Percentiles rank a stretch among this genome's conserved stretches.
Conservation (phyloP, 1,139 yeast genomes). For the Candida labiduridarum region DNA sequence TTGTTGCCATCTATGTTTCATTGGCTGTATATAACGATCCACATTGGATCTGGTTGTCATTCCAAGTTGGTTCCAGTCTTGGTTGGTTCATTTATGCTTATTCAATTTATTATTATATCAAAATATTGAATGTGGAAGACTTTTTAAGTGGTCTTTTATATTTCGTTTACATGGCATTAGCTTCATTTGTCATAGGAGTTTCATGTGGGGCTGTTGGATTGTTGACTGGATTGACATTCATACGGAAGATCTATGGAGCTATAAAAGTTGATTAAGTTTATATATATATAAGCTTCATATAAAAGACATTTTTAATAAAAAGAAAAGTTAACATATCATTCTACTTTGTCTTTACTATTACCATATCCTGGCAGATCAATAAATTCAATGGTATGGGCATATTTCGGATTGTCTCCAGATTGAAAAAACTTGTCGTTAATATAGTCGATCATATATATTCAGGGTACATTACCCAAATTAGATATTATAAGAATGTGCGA, state of each 20-base stretch:
- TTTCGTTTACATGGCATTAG: constrained; percentile 70
- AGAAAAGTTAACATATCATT: background rate
- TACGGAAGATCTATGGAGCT: constrained; percentile 58
- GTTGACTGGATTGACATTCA: constrained; percentile 61
- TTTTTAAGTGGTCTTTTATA: constrained; percentile 71
- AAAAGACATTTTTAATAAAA: no score
- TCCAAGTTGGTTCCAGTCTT: constrained; percentile 70
- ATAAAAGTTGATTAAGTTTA: constrained; percentile 53
- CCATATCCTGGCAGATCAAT: no score
- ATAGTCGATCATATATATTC: no score
- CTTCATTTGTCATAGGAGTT: constrained; percentile 63
- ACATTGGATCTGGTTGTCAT: constrained; percentile 85
- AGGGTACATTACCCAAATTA: no score
- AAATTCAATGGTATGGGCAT: no score
- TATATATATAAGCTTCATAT: no score
- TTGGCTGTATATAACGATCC: constrained; percentile 61
- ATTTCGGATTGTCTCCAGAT: no score
- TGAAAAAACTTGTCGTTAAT: no score
- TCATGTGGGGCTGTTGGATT: constrained; percentile 80
- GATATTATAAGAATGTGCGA: no score
- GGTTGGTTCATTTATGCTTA: constrained; percentile 72
- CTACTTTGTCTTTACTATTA: background rate
- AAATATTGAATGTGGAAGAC: constrained; percentile 60
- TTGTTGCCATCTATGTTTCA: constrained; percentile 67
- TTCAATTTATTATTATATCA: constrained; percentile 66